Evolutionary conservation across 768 basidiomycete genomes (phyloP).

Genomic region (Mycena metata): DNA sequence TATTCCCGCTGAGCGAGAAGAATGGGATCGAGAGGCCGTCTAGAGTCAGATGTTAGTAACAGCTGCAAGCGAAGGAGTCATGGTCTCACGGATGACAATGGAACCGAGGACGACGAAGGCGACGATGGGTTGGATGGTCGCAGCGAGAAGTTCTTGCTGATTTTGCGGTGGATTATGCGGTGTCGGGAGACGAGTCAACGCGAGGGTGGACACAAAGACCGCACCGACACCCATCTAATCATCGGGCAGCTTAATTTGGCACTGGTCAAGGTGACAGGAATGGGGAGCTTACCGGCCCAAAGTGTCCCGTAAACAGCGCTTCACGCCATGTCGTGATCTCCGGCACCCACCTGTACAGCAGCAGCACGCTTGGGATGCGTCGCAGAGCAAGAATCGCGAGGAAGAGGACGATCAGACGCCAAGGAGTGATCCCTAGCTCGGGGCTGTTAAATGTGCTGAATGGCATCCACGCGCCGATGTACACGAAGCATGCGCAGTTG

Average conservation of each 20-base stretch:
- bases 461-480: constrained; percentile 90
- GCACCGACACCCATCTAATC: constrained; percentile 91
- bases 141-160: constrained; percentile 81
- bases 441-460: constrained; percentile 70
- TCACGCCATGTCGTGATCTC: constrained; percentile 89
- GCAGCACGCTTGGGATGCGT: constrained; percentile 82
- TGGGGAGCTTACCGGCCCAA: constrained; percentile 68
- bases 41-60: constrained; percentile 39
- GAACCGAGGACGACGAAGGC: constrained; percentile 90
- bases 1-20: constrained; percentile 66
- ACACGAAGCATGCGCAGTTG: constrained; percentile 85
- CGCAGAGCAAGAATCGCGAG: constrained; percentile 79
- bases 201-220: constrained; percentile 87
- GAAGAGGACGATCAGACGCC: constrained; percentile 78
- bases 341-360: constrained; percentile 87
- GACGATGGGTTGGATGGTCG: constrained; percentile 84
- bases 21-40: constrained; percentile 81
- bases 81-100: constrained; percentile 79
- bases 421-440: constrained; percentile 73
- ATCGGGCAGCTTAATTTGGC: background rate
- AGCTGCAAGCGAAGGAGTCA: background rate
- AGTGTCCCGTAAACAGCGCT: constrained; percentile 93
- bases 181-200: constrained; percentile 70
- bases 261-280: background rate
- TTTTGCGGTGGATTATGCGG: constrained; percentile 72